Evolutionary conservation across 192 early-diverging fungal genomes (phyloP).

Genomic region (Allomyces macrogynus): DNA sequence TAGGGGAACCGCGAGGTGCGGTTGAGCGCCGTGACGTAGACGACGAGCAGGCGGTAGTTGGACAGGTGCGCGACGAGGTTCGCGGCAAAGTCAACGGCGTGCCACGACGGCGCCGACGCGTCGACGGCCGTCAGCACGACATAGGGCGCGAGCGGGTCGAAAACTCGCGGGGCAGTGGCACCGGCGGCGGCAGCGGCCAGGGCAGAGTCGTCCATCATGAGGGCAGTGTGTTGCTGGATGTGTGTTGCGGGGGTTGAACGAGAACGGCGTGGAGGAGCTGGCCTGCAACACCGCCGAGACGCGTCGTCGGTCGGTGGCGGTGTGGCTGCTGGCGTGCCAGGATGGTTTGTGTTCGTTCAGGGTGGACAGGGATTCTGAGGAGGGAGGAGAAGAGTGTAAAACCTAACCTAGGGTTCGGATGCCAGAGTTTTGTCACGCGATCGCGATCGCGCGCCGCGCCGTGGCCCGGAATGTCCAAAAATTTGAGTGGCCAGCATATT

Average conservation of each 20-base stretch:
- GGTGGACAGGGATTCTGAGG: neutral
- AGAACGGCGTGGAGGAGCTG: no score
- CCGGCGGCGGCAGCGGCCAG: neutral
- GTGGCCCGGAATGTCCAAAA: no score
- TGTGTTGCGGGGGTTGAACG: no score
- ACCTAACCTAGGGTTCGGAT: neutral
- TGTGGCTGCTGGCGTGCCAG: no score
- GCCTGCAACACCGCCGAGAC: no score
- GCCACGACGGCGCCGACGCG: neutral
- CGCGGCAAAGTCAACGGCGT: neutral
- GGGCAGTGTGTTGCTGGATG: neutral
- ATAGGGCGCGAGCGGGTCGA: neutral
- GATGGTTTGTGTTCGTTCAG: neutral
- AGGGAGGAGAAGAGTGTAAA: neutral
- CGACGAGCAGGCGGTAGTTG: neutral
- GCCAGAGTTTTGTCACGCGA: no score
- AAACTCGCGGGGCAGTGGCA: no score
- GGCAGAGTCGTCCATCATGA: neutral
- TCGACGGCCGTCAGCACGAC: neutral
- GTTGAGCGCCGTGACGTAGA: neutral
- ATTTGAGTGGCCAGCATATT: no score
- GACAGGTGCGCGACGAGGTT: neutral
- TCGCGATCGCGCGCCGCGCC: no score
- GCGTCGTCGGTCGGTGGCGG: no score
- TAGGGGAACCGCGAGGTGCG: neutral